Evolutionary conservation across 192 early-diverging fungal species (phyloP), one percentile per base, ranked within the genome.

Genomic region (Linnemannia exigua): DNA sequence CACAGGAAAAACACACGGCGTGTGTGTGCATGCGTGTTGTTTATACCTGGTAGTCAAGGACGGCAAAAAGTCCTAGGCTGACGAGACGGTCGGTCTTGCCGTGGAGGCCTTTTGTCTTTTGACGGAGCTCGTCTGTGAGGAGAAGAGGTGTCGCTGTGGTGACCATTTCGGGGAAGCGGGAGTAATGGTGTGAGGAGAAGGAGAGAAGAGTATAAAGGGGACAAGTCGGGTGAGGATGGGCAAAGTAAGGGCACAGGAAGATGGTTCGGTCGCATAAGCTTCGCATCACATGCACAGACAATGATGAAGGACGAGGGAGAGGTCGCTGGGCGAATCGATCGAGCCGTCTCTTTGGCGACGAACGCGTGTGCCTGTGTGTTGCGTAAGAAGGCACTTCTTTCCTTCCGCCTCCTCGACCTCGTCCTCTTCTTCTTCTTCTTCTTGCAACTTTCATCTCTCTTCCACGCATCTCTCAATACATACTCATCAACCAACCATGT

Each of bases 1-100:
- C 22, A 66, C 38, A 41, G 14, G 11, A 74, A 22, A 51, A 61
- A 74, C 11, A 38, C 8, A 74, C 7, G 22, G 51, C 19, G 58
- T 33, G 72, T 74, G 7, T 37, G 17, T 20, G 15, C 12, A 2
- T 38, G 51, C 19, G 28, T 48, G 51, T 28, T 61, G 58, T 19
- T 12, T 0, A 31, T 70, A 73, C 81, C 72, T 79, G 41, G 72
- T 84, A 84, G 46, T 84, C 82, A n/a, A 84, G 82, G n/a, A 79
- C 67, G 50, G 82, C 54, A 68, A 84, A 84, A 1, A 84, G 37
- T 25, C 82, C 76, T 8, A 84, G 72, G 33, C 75, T 72, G 20
- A 84, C 82, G 35, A 84, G 70, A 16, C 82, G 48, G 66, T 84
- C 76, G 19, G 61, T 75, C 61, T 84, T 84, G 61, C 33, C 41